Evolutionary conservation across 1,139 yeast genomes (phyloP), one percentile per base, ranked within the genome.

Genomic region (Magnusiomyces starmeri): DNA sequence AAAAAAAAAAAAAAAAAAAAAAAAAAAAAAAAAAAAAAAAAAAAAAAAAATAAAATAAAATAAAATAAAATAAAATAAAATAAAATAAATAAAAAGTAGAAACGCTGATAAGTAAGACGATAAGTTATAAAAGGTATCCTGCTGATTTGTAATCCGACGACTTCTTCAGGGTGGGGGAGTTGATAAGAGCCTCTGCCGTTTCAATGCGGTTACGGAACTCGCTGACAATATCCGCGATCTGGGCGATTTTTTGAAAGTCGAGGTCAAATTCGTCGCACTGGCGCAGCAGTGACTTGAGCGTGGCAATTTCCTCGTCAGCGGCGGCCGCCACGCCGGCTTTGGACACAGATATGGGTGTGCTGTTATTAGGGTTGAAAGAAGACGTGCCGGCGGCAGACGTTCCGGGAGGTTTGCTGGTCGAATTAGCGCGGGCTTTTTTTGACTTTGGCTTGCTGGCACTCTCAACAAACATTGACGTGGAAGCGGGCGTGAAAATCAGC

Each of bases 181-280:
- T 35, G 16, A 44, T 20, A 44, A 44, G 22, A 8, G 45, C 6
- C 26, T 42, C 45, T 14, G 27, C 27, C 3, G 12, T 14, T 44
- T 44, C 40, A 14, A 75, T 59, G 43, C 79, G 62, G 2, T 54
- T 55, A 22, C 63, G 65, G 57, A 76, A 76, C 48, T 74, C 79
- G 18, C 59, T 56, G 8, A 70, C 73, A 43, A 84, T 82, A 51
- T 67, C 59, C 40, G 72, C 73, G 48, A 87, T 72, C 62, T 85
- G 95, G 55, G 83, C 82, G 52, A 87, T 63, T 66, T 83, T 85
- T 63, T 78, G 72, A 56, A 85, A 81, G 57, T 84, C 85, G 54
- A 67, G 62, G 58, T 84, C 86, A 22, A 86, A 61, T 16, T 74
- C 75, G 42, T 76, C 76, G 58, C 90, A 83, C 42, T 75, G 68